These are phyloP conservation scores for Massariosphaeria phaeospora DNA, from an alignment of 495 filamentous ascomycete genomes.

Conservation along the genomic window DNA sequence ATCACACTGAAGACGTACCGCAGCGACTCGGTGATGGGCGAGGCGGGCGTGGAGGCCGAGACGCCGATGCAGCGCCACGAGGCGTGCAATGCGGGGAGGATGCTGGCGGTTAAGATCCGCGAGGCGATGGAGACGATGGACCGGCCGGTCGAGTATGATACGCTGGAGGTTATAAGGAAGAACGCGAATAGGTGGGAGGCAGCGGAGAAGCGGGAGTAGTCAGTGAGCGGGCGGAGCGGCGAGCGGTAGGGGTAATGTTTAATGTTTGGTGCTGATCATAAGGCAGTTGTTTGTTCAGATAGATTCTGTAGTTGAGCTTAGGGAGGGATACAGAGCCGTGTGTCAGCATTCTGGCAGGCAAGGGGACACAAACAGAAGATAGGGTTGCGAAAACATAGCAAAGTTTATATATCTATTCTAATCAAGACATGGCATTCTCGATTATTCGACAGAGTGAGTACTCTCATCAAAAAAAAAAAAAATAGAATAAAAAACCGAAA, in stretches of 20 bases:
- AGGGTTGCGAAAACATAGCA: no score
- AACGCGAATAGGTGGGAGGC: conserved; percentile 5
- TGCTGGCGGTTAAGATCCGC: not conserved
- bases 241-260: not conserved
- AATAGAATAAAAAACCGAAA: no score
- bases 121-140: conserved; percentile 6
- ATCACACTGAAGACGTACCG: not conserved
- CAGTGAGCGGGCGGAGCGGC: not conserved
- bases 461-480: no score
- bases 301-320: no score
- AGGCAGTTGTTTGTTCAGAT: no score
- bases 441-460: no score
- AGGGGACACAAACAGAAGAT: no score
- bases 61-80: not conserved
- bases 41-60: not conserved
- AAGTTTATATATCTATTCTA: no score
- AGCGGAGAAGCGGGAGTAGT: not conserved
- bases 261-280: no score
- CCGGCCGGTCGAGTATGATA: not conserved
- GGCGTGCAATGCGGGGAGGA: conserved; percentile 7
- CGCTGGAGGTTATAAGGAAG: conserved; percentile 4
- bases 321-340: no score
- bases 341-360: no score
- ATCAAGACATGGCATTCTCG: no score
- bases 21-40: not conserved